Evolutionary conservation across 1,284 basidiomycete genomes (phyloP), one percentile per base, ranked within the genome.

Genomic region (Apiotrichum brassicae): DNA sequence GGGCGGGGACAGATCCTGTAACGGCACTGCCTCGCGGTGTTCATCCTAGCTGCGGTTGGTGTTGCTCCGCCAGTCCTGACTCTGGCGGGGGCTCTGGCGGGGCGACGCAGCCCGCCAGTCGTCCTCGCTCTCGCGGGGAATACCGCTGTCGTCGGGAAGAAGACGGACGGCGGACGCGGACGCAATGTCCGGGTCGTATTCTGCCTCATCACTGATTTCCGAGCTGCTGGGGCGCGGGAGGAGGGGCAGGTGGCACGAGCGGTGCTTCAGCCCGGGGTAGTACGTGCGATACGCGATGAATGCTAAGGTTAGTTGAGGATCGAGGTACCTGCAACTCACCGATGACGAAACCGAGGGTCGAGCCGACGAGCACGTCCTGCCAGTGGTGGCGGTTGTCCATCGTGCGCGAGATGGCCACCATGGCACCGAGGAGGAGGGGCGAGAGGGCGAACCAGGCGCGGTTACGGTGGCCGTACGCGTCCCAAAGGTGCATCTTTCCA

Each of bases 341-440:
- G 48, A 89, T 75, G 37, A 78, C 65, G 14, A 86, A 74, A 13
- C 92, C 93, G 12, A 95, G 76, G 28, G 84, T 47, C 3, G 83
- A 82, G 18, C 93, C 92, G 3, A 87, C 80, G 6, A 91, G 70
- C 36, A 95, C 85, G 62, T 97, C 89, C 36, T 88, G 82, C 85
- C 87, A 91, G 68, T 90, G 86, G 69, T 90, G 88, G 51, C 88
- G 80, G 61, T 87, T 86, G 70, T 92, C 88, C 84, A 88, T 88
- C 0, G 86, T 89, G 25, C 89, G 81, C n/a, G 85, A 87, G 51
- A 97, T 85, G 3, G 92, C 92, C 23, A 97, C 87, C 35, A 95
- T 78, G 1, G 84, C 77, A 3, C 89, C 92, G 14, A 79, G 89
- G 28, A 84, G 73, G 42, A 94, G 79, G 0, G 92, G 93, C 0